Conservation (phyloP, 495 filamentous ascomycete species). For the Hyaloscypha finlandica region DNA sequence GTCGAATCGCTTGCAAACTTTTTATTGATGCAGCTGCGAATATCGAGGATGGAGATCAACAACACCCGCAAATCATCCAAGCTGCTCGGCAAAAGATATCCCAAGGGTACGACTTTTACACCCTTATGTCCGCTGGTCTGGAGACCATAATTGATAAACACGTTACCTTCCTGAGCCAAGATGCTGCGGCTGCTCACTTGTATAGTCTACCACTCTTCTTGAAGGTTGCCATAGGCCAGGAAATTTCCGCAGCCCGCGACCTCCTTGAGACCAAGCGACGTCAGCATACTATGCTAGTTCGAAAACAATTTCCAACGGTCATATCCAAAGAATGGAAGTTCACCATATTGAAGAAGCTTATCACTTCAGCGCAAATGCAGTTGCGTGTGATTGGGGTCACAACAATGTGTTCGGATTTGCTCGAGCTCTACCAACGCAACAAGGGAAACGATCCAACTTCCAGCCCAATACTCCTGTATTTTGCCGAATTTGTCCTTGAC, state of each 20-base stretch:
- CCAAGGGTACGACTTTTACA: constrained; percentile 43
- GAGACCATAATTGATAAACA: constrained; percentile 48
- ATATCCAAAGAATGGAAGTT: constrained; percentile 71
- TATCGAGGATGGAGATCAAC: constrained; percentile 25
- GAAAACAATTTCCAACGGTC: constrained; percentile 42
- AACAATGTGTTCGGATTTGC: constrained; percentile 70
- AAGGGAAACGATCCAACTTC: constrained; percentile 40
- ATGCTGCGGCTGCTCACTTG: constrained; percentile 44
- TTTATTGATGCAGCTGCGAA: constrained; percentile 32
- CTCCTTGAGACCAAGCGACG: constrained; percentile 37
- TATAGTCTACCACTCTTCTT: constrained; percentile 42
- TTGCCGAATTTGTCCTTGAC: constrained; percentile 63
- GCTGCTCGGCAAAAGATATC: constrained; percentile 31
- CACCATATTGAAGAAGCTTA: constrained; percentile 64
- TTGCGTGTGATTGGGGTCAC: constrained; percentile 74
- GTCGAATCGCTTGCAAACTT: constrained; percentile 36
- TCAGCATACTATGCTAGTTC: constrained; percentile 17
- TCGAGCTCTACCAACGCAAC: constrained; percentile 57
- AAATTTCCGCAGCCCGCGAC: constrained; percentile 33
- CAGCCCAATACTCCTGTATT: constrained; percentile 60
- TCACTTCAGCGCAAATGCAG: constrained; percentile 86
- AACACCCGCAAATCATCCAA: constrained; percentile 1
- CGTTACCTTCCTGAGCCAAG: constrained; percentile 45
- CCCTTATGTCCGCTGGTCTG: constrained; percentile 41
- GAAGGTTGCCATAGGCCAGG: constrained; percentile 42